These are phyloP conservation scores for Glycyrrhiza uralensis DNA, from an alignment of 306 rosid species.

Conservation along the genomic window DNA sequence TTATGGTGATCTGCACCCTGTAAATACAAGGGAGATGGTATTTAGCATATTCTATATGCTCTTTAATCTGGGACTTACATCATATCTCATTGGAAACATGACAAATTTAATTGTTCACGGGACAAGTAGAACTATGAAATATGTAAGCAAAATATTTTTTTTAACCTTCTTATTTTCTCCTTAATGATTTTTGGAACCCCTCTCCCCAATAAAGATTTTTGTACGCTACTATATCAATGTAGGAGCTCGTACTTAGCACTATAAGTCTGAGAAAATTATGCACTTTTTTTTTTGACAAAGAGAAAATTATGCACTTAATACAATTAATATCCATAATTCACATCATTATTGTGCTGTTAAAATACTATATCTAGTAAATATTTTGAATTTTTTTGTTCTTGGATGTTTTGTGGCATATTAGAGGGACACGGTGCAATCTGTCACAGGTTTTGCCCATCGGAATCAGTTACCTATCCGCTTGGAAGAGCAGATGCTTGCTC, in stretches of 20 bases:
- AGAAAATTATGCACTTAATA: not conserved
- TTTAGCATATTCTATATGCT: conserved; percentile 50
- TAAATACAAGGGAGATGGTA: conserved; percentile 50
- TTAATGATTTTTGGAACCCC: too few relatives aligned
- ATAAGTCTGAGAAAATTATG: too few relatives aligned
- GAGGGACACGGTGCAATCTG: conserved; percentile 77
- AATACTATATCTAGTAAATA: not conserved
- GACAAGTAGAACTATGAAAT: conserved; percentile 70
- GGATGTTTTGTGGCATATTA: conserved; percentile 28
- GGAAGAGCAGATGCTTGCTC: conserved; percentile 82
- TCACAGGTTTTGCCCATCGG: conserved; percentile 59
- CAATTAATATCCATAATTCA: too few relatives aligned
- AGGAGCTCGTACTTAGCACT: too few relatives aligned
- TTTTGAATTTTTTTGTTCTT: not conserved
- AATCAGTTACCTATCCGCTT: conserved; percentile 61
- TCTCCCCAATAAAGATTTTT: too few relatives aligned
- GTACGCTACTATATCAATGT: too few relatives aligned
- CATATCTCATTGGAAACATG: conserved; percentile 84
- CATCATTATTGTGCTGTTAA: not conserved
- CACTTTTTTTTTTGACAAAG: too few relatives aligned
- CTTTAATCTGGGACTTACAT: conserved; percentile 52
- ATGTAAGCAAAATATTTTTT: conserved; percentile 49
- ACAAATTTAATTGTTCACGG: conserved; percentile 76
- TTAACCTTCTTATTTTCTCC: too few relatives aligned
- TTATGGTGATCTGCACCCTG: conserved; percentile 88